Evolutionary conservation across 257 asterid species (phyloP), one percentile per base, ranked within the genome.

Genomic region (Coffea canephora): DNA sequence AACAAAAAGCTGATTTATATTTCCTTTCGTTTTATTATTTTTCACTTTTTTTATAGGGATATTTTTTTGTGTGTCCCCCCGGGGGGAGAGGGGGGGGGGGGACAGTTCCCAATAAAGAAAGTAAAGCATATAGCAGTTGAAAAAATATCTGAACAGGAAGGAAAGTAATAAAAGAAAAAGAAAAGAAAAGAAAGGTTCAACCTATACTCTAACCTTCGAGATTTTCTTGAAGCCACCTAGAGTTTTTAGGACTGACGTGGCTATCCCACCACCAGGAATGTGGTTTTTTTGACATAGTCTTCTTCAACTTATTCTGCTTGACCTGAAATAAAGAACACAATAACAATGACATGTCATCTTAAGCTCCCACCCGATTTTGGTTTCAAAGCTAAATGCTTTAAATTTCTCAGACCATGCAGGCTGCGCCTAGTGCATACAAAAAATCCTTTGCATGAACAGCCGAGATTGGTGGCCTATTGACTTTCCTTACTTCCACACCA

Each of bases 211-310:
- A 81, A 91, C 98, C 93, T 85, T 92, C 95, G 14, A 92, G 94
- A 85, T 92, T 94, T 59, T 94, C 98, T 86, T 89, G 94, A 54
- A 94, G 95, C 98, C 98, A 94, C 85, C 80, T 92, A 6, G 90
- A 87, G 89, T 92, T 94, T 82, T 92, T 92, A 78, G 97, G 90
- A 89, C 91, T 91, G 76, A 94, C 66, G 84, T 92, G 98, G 90
- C 97, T 94, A 82, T 92, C 96, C 97, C 98, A 92, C 96, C 92
- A 91, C 97, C 96, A 94, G 21, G 97, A 89, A 83, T 91, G 90
- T 61, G 97, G 91, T 86, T 94, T 94, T 85, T 84, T 94, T 2
- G 93, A 83, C 25, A 87, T 91, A 67, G 70, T 12, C 86, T 89
- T 86, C 89, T 80, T 91, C 91, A 89, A 84, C 81, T 79, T 89